Evolutionary conservation across 2,329 filamentous ascomycete species (phyloP).

Genomic region (Septoria linicola): DNA sequence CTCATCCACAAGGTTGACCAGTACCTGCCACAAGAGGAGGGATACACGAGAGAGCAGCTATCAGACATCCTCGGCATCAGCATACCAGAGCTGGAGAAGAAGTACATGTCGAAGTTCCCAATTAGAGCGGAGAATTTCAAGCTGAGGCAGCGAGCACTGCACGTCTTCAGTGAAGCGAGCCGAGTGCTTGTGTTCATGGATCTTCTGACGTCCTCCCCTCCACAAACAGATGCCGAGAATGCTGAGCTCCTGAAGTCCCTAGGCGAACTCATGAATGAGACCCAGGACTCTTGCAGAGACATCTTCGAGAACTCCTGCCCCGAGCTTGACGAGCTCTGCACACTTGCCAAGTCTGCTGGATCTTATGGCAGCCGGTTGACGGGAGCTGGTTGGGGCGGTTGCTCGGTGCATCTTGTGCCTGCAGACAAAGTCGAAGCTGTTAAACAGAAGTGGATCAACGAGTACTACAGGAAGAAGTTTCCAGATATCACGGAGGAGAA

Average conservation of each 20-base stretch:
- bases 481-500: slow-evolving; percentile 70
- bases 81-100: slow-evolving; percentile 68
- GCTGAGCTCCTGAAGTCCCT: slow-evolving; percentile 70
- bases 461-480: slow-evolving; percentile 77
- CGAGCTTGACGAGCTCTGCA: slow-evolving; percentile 86
- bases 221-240: slow-evolving; percentile 51
- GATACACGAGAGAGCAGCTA: slow-evolving; percentile 86
- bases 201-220: slow-evolving; percentile 57
- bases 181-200: slow-evolving; percentile 81
- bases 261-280: slow-evolving; percentile 82
- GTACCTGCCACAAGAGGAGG: slow-evolving; percentile 73
- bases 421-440: slow-evolving; percentile 77
- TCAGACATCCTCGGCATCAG: slow-evolving; percentile 67
- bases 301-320: slow-evolving; percentile 89
- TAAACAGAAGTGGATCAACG: slow-evolving; percentile 70
- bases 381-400: slow-evolving; percentile 95
- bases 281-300: slow-evolving; percentile 82
- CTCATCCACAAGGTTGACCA: slow-evolving; percentile 68
- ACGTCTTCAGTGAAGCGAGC: slow-evolving; percentile 86
- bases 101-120: slow-evolving; percentile 84
- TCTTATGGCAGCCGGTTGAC: slow-evolving; percentile 83
- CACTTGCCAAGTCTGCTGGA: slow-evolving; percentile 73
- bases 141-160: slow-evolving; percentile 80
- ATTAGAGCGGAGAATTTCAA: slow-evolving; percentile 85
- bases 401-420: slow-evolving; percentile 88